Conservation (phyloP, 2,329 filamentous ascomycete genomes). For the Paecilomyces fulvus region DNA sequence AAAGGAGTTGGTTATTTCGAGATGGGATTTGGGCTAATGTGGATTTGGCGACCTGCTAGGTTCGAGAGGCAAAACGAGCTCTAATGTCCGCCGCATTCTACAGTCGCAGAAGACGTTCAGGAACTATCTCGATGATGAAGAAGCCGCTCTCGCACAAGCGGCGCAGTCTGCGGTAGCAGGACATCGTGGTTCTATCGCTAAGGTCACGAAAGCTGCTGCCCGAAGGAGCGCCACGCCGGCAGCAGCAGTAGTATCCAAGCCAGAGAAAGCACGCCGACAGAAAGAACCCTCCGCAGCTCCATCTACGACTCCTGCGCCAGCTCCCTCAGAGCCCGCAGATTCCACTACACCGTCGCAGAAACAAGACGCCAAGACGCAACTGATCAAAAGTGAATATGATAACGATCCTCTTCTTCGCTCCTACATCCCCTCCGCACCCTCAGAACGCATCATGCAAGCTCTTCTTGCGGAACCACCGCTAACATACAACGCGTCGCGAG, state of each 20-base stretch:
- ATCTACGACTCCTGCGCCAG: constrained; percentile 7
- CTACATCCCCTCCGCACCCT: constrained; percentile 35
- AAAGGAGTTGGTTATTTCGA: not conserved
- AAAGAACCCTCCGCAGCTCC: constrained; percentile 12
- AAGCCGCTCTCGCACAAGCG: constrained; percentile 30
- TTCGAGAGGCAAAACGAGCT: constrained; percentile 35
- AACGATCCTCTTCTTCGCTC: constrained; percentile 35
- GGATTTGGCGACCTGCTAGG: constrained; percentile 9
- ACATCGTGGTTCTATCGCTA: constrained; percentile 11
- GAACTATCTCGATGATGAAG: constrained; percentile 45
- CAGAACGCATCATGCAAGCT: constrained; percentile 37
- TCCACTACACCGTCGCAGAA: not conserved
- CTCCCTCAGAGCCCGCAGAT: constrained; percentile 2
- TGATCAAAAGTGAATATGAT: constrained; percentile 30
- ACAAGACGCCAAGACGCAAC: constrained; percentile 9
- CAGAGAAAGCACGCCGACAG: constrained; percentile 6
- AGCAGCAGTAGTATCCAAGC: constrained; percentile 4
- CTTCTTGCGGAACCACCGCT: constrained; percentile 40
- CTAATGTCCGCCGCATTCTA: constrained; percentile 40
- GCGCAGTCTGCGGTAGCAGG: constrained; percentile 11
- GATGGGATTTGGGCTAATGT: not conserved
- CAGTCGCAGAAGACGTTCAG: constrained; percentile 42
- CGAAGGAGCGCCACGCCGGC: constrained; percentile 22
- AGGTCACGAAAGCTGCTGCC: constrained; percentile 14
- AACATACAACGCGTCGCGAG: constrained; percentile 38